Conservation (phyloP, 2,329 filamentous ascomycete genomes). For the Bipolaris cookei region DNA sequence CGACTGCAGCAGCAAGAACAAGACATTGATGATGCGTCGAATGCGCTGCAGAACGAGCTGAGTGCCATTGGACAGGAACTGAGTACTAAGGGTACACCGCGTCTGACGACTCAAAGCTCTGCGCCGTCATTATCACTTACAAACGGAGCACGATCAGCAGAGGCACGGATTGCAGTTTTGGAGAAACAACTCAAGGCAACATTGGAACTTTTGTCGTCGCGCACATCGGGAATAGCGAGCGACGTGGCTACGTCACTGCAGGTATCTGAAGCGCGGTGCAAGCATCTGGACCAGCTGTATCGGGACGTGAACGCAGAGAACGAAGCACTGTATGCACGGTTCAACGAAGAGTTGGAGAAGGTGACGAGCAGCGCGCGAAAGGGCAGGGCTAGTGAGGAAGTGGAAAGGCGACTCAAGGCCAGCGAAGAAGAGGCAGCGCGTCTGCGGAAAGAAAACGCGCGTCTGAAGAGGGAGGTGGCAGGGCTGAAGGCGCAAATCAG, state of each 20-base stretch:
- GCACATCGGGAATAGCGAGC: conserved; percentile 61
- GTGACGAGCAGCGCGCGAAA: conserved; percentile 74
- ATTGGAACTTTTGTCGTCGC: conserved; percentile 43
- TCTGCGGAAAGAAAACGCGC: conserved; percentile 83
- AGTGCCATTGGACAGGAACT: conserved; percentile 82
- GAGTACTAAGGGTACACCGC: conserved; percentile 52
- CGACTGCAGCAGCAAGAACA: conserved; percentile 82
- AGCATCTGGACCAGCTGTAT: conserved; percentile 85
- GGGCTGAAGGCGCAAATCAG: conserved; percentile 62
- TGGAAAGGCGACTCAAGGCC: conserved; percentile 73
- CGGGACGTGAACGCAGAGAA: conserved; percentile 89
- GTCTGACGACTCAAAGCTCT: conserved; percentile 43
- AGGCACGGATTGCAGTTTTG: conserved; percentile 67
- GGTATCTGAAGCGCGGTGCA: conserved; percentile 77
- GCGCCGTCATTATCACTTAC: conserved; percentile 30
- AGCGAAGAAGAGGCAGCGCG: conserved; percentile 77
- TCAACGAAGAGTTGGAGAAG: conserved; percentile 88
- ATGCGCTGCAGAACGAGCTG: conserved; percentile 74
- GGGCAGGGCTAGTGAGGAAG: conserved; percentile 78
- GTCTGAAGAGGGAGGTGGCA: conserved; percentile 81
- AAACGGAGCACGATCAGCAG: conserved; percentile 49
- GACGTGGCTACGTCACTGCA: conserved; percentile 76
- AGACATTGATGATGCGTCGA: conserved; percentile 72
- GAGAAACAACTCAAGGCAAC: conserved; percentile 68
- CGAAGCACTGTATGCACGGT: conserved; percentile 87